Evolutionary conservation across 192 early-diverging fungal genomes (phyloP).

Genomic region (Radiomyces spectabilis): DNA sequence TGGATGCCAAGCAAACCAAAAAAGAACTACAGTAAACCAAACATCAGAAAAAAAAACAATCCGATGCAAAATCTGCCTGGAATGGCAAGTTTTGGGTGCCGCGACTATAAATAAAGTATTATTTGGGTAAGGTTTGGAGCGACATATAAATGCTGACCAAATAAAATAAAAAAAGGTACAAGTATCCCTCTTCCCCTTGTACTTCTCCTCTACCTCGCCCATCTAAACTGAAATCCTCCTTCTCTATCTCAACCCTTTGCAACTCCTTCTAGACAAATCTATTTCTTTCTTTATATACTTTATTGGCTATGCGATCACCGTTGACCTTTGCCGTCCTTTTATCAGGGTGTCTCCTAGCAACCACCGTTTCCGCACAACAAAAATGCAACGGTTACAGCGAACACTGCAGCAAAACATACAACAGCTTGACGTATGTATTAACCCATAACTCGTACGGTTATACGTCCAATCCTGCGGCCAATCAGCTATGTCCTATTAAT

Average conservation of each 20-base stretch:
- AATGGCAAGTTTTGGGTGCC: too few species aligned
- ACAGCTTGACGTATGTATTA: conserved; percentile 53
- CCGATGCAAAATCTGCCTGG: too few species aligned
- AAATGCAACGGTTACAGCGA: conserved; percentile 61
- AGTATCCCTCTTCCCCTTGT: too few species aligned
- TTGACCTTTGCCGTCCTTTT: not conserved
- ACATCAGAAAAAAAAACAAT: too few species aligned
- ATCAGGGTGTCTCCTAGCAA: not conserved
- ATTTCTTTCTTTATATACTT: not conserved
- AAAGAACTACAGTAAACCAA: too few species aligned
- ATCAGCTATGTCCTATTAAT: conserved; percentile 55
- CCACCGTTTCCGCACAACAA: conserved; percentile 15
- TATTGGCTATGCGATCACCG: not conserved
- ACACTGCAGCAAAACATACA: conserved; percentile 57
- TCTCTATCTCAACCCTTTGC: not conserved
- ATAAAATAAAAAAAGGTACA: too few species aligned
- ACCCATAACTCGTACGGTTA: conserved; percentile 72
- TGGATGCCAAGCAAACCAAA: too few species aligned
- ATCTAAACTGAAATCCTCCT: too few species aligned
- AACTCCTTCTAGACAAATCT: not conserved
- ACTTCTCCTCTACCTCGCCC: too few species aligned
- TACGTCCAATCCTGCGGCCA: conserved; percentile 48
- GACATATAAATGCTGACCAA: too few species aligned
- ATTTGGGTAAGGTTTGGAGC: too few species aligned
- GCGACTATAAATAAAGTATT: too few species aligned